phyloP scores from a whole-genome alignment of 1,284 basidiomycete genomes.

The Rhodotorula sp. region DNA sequence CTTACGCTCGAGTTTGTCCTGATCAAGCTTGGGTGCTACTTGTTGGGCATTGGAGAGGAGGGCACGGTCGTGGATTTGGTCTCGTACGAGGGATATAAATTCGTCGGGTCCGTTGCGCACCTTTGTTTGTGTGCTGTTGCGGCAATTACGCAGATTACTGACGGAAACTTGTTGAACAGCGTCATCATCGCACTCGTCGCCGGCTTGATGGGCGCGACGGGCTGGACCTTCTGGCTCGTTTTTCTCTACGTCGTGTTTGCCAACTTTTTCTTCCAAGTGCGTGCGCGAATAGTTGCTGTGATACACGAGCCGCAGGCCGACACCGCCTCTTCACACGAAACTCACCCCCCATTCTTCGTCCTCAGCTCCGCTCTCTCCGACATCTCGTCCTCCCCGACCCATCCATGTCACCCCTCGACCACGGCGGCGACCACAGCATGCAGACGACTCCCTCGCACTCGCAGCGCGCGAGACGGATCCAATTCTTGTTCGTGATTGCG shows the following conservation, averaged over 20 bases:
- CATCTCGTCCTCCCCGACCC: constrained; percentile 80
- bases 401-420: constrained; percentile 44
- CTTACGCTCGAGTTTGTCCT: constrained; percentile 80
- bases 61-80: constrained; percentile 62
- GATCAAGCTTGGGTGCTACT: constrained; percentile 86
- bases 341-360: background rate
- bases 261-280: constrained; percentile 89
- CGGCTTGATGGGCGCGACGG: constrained; percentile 61
- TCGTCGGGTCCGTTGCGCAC: constrained; percentile 68
- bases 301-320: background rate
- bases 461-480: constrained; percentile 75
- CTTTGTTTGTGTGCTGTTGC: too few relatives aligned
- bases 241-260: constrained; percentile 84
- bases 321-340: background rate
- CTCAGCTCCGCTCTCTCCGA: constrained; percentile 81
- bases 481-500: constrained; percentile 71
- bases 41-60: constrained; percentile 76
- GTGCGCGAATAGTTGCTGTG: constrained; percentile 45
- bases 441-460: constrained; percentile 68
- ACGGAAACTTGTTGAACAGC: constrained; percentile 51
- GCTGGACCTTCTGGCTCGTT: constrained; percentile 63
- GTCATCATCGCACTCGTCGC: constrained; percentile 68
- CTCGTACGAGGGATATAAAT: constrained; percentile 92
- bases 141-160: background rate
- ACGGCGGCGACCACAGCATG: constrained; percentile 38